Evolutionary conservation across 1,139 yeast species (phyloP).

Genomic region (Pichia sp.): DNA sequence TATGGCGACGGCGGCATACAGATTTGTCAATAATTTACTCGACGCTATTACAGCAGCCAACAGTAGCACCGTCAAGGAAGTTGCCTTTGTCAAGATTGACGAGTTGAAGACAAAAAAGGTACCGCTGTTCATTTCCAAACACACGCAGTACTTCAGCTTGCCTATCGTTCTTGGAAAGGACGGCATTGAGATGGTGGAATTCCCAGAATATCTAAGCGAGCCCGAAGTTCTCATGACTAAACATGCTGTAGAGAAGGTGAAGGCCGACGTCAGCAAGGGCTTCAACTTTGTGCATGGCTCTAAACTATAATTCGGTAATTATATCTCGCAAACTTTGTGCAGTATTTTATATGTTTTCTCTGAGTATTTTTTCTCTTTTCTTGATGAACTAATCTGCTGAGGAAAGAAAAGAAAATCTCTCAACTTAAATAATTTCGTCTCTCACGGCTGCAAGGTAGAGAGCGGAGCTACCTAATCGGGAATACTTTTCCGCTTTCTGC

Average conservation of each 20-base stretch:
- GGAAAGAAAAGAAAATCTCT: not conserved
- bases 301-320: slow-evolving; percentile 34
- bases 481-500: not conserved
- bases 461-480: not conserved
- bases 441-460: not conserved
- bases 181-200: slow-evolving; percentile 46
- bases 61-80: slow-evolving; percentile 39
- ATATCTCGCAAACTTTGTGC: not conserved
- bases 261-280: slow-evolving; percentile 58
- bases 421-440: not conserved
- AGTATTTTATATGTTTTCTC: not conserved
- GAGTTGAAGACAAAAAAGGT: slow-evolving; percentile 35
- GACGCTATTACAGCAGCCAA: slow-evolving; percentile 32
- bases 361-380: not conserved
- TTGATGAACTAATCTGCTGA: not conserved
- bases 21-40: slow-evolving; percentile 53
- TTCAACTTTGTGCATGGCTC: slow-evolving; percentile 50
- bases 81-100: slow-evolving; percentile 58
- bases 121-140: slow-evolving; percentile 37
- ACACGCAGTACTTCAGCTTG: slow-evolving; percentile 52
- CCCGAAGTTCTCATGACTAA: slow-evolving; percentile 45
- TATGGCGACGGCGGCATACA: slow-evolving; percentile 74
- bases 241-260: slow-evolving; percentile 52
- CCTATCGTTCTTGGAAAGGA: slow-evolving; percentile 50
- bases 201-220: slow-evolving; percentile 41